Evolutionary conservation across 441 rosid species (phyloP).

Genomic region (Corymbia calophylla): DNA sequence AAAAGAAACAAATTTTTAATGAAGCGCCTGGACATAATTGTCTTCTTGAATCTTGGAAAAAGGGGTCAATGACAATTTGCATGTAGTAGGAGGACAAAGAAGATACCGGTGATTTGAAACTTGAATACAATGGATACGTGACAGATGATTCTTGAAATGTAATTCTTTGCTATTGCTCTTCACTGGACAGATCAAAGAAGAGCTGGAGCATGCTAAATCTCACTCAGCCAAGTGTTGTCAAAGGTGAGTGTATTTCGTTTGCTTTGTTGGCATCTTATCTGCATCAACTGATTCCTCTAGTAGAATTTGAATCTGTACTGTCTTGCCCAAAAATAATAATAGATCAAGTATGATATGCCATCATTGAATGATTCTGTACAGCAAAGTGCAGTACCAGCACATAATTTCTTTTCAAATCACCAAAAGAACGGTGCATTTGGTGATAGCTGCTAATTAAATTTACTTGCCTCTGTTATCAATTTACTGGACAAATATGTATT

Average conservation of each 20-base stretch:
- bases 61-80: background rate
- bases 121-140: rapidly evolving
- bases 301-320: background rate
- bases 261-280: background rate
- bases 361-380: background rate
- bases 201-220: background rate
- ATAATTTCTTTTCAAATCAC: background rate
- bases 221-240: background rate
- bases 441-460: background rate
- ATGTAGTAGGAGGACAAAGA: background rate
- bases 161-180: background rate
- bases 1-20: background rate
- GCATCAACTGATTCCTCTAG: background rate
- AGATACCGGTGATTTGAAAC: background rate
- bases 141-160: background rate
- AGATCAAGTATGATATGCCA: background rate
- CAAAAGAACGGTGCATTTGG: background rate
- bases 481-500: background rate
- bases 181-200: background rate
- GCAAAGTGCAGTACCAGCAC: background rate
- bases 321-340: background rate
- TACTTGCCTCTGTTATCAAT: background rate
- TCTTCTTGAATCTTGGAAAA: background rate
- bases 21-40: background rate
- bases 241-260: background rate